phyloP scores from a whole-genome alignment of 805 yeast genomes.

The Ogataea ramenticola region DNA sequence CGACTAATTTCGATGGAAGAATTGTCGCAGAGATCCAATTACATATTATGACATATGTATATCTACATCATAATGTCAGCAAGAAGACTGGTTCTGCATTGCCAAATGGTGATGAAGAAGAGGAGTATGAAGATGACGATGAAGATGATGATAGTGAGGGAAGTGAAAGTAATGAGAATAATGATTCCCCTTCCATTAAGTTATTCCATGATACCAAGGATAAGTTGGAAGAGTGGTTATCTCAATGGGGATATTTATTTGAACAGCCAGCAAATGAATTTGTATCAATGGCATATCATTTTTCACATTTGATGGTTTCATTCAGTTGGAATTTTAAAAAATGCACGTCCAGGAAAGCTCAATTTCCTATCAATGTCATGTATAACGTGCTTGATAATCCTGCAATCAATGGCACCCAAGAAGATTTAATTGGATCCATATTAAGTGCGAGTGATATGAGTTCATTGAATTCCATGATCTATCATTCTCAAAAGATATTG shows the following conservation, averaged over 20 bases:
- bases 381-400: background rate
- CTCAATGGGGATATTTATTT: constrained; percentile 63
- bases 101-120: background rate
- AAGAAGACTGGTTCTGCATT: constrained; percentile 4
- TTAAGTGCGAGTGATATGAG: constrained; percentile 7
- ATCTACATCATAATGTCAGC: constrained; percentile 33
- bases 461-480: constrained; percentile 28
- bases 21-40: constrained; percentile 71
- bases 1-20: constrained; percentile 77
- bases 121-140: background rate
- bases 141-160: background rate
- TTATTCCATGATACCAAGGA: constrained; percentile 31
- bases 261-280: constrained; percentile 69
- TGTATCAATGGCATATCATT: constrained; percentile 64
- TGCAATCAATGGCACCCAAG: background rate
- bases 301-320: constrained; percentile 43
- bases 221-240: constrained; percentile 54
- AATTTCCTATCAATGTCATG: background rate
- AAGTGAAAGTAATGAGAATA: background rate
- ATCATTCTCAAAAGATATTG: constrained; percentile 35
- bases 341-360: background rate
- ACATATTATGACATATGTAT: constrained; percentile 51
- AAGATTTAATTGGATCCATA: background rate
- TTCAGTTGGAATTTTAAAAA: constrained; percentile 29
- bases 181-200: background rate